phyloP scores from a whole-genome alignment of 2,329 filamentous ascomycete species.

The Cordyceps cateniannulata region DNA sequence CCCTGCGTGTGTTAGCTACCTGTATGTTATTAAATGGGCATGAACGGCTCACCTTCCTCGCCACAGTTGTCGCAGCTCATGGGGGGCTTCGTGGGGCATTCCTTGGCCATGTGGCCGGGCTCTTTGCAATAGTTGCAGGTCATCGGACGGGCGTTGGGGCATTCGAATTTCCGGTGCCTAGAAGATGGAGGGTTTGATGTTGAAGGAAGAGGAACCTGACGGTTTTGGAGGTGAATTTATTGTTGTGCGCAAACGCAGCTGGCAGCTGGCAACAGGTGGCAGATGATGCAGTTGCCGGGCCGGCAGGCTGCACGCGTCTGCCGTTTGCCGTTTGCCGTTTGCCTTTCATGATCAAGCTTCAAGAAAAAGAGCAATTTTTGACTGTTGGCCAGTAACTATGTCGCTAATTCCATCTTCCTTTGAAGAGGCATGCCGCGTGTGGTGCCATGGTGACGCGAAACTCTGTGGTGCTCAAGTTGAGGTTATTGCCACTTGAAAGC shows the following conservation, averaged over 20 bases:
- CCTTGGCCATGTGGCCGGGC: conserved; percentile 48
- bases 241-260: conserved; percentile 7
- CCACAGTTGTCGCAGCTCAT: conserved; percentile 55
- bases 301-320: background rate
- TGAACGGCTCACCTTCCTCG: conserved; percentile 42
- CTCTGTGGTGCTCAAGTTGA: no score
- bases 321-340: background rate
- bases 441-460: no score
- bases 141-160: conserved; percentile 26
- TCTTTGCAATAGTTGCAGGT: conserved; percentile 41
- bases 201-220: background rate
- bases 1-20: conserved; percentile 33
- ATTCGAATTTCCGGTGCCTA: conserved; percentile 29
- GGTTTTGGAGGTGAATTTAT: background rate
- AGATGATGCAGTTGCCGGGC: background rate
- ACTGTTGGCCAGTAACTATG: no score
- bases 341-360: background rate
- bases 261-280: background rate
- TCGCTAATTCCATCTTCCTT: no score
- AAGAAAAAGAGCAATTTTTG: background rate
- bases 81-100: conserved; percentile 56
- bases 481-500: no score
- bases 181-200: background rate
- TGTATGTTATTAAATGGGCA: background rate
- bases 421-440: no score